These are phyloP conservation scores for Angophora floribunda DNA, from an alignment of 345 rosid genomes.

Conservation along the genomic window DNA sequence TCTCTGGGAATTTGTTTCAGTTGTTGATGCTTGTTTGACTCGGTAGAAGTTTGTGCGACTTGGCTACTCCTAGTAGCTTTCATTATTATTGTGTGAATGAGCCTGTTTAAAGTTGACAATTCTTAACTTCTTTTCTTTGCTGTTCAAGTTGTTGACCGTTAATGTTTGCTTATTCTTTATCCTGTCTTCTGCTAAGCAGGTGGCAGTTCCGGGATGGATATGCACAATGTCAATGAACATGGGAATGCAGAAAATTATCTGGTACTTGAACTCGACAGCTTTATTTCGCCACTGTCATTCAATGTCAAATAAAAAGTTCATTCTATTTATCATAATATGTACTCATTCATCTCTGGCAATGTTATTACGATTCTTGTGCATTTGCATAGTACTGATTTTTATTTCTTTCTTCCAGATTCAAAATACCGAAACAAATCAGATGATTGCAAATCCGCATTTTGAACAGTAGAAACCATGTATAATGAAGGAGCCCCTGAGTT, in stretches of 20 bases:
- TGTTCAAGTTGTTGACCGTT: not conserved
- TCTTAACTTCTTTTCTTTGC: not conserved
- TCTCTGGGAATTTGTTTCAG: not conserved
- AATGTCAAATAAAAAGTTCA: not conserved
- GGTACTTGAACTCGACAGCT: slow-evolving; percentile 6
- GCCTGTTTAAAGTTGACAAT: not conserved
- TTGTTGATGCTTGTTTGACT: not conserved
- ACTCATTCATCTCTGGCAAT: not conserved
- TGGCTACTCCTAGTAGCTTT: not conserved
- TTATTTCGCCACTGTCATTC: not conserved
- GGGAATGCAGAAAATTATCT: slow-evolving; percentile 21
- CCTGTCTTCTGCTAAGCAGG: not conserved
- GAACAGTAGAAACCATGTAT: slow-evolving; percentile 63
- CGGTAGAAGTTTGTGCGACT: not conserved
- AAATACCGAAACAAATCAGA: slow-evolving; percentile 30
- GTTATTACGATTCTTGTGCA: not conserved
- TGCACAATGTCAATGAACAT: slow-evolving; percentile 19
- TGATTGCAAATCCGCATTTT: slow-evolving; percentile 19
- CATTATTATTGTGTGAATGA: not conserved
- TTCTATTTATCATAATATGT: not conserved
- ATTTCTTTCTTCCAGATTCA: slow-evolving; percentile 18
- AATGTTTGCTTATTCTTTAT: not conserved
- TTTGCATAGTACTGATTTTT: not conserved
- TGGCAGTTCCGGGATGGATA: slow-evolving; percentile 33
- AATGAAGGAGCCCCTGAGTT: slow-evolving; percentile 72